A percentile compares a stretch with the other conserved stretches of the same genome.
Evolutionary conservation across 78 protist species (phyloP).

Genomic region (Dictyostelium purpureum): DNA sequence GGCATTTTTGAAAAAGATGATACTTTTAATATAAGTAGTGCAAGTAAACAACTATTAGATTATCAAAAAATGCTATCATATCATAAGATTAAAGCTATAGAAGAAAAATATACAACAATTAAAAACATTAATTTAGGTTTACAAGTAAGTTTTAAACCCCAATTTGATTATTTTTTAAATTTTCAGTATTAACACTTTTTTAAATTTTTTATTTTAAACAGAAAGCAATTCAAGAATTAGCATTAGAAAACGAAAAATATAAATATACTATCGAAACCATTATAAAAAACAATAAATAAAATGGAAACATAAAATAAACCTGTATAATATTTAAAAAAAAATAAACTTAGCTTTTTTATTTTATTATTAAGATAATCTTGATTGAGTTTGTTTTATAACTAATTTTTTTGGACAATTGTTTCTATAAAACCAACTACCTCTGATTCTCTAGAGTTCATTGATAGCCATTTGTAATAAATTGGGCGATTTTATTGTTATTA

Average conservation of each 20-base stretch:
- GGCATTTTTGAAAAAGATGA: constrained; percentile 62
- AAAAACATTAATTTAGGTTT: constrained; percentile 67
- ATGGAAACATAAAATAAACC: too few relatives aligned
- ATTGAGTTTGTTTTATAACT: too few relatives aligned
- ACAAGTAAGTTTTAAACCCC: constrained; percentile 7
- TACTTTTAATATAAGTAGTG: constrained; percentile 65
- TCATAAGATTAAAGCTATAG: constrained; percentile 54
- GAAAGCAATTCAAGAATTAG: constrained; percentile 61
- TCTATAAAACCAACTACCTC: too few relatives aligned
- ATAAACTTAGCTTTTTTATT: too few relatives aligned
- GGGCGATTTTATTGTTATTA: too few relatives aligned
- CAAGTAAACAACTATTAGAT: constrained; percentile 57
- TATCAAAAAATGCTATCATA: constrained; percentile 63
- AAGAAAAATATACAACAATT: constrained; percentile 54
- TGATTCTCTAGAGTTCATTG: too few relatives aligned
- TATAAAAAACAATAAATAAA: constrained; percentile 9
- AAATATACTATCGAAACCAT: constrained; percentile 51
- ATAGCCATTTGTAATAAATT: too few relatives aligned
- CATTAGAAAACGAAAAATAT: constrained; percentile 62
- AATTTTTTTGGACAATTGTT: too few relatives aligned
- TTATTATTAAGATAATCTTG: too few relatives aligned
- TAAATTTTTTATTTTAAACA: background rate
- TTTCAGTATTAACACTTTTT: background rate
- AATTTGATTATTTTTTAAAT: background rate
- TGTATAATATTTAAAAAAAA: too few relatives aligned